These are phyloP conservation scores for Epipyxis sp. DNA, from an alignment of 108 stramenopile species.

Conservation along the genomic window DNA sequence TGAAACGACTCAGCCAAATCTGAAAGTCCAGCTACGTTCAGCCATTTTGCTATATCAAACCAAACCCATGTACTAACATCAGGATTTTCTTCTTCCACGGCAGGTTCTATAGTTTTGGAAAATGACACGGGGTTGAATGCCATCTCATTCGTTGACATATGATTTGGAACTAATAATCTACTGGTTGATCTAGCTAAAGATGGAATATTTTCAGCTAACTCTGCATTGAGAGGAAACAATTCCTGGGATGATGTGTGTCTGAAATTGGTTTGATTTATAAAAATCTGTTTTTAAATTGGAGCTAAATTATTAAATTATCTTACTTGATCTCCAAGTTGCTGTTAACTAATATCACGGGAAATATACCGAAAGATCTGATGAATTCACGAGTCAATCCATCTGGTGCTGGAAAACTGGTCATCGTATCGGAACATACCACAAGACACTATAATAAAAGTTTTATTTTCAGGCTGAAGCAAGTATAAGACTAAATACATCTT, in stretches of 20 bases:
- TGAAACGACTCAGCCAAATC: background rate
- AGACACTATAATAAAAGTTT: conserved; percentile 32
- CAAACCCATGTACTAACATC: too few species aligned
- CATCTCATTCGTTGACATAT: too few species aligned
- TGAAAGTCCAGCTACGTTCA: too few species aligned
- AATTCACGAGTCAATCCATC: conserved; percentile 54
- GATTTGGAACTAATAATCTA: too few species aligned
- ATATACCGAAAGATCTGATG: conserved; percentile 57
- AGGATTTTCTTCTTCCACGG: too few species aligned
- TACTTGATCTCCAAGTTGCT: conserved; percentile 42
- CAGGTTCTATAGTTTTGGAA: too few species aligned
- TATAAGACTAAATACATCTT: conserved; percentile 1
- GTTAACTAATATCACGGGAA: conserved; percentile 58
- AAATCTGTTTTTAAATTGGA: background rate
- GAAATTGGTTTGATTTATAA: background rate
- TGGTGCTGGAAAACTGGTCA: conserved; percentile 41
- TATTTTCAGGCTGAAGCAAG: background rate
- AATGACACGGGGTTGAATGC: too few species aligned
- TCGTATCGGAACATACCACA: conserved; percentile 43
- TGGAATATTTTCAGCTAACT: too few species aligned
- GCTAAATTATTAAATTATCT: background rate
- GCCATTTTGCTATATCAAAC: too few species aligned
- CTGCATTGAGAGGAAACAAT: conserved; percentile 30
- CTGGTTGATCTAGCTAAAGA: too few species aligned
- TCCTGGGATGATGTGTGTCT: conserved; percentile 30